A percentile compares a stretch with the other conserved stretches of the same genome.
Evolutionary conservation across 129 eudicot genomes (phyloP).

Genomic region (Lactuca sativa): DNA sequence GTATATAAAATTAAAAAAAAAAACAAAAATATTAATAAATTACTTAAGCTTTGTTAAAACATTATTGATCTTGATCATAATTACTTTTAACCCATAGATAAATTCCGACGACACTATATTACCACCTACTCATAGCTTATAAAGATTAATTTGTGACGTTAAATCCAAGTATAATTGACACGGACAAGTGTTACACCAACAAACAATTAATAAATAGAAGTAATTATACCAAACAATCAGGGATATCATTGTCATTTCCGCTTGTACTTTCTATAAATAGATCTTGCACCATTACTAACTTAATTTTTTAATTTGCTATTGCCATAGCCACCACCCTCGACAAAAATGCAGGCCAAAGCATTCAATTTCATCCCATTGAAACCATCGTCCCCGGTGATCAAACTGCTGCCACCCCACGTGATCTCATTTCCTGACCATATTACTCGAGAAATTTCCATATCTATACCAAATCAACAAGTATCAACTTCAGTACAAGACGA

Average conservation of each 20-base stretch:
- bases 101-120: too few species aligned
- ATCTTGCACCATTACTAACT: slow-evolving; percentile 24
- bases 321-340: slow-evolving; percentile 4
- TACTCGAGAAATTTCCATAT: slow-evolving; percentile 38
- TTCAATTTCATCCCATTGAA: slow-evolving; percentile 42
- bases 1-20: too few species aligned
- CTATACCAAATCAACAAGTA: slow-evolving; percentile 35
- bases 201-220: too few species aligned
- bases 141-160: not conserved
- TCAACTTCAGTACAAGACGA: slow-evolving; percentile 44
- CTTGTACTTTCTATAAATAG: slow-evolving; percentile 18
- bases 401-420: slow-evolving; percentile 32
- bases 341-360: slow-evolving; percentile 67
- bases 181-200: too few species aligned
- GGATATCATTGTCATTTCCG: slow-evolving; percentile 17
- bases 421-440: slow-evolving; percentile 31
- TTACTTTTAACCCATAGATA: too few species aligned
- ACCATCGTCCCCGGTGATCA: slow-evolving; percentile 35
- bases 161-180: too few species aligned
- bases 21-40: too few species aligned
- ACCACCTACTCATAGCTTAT: too few species aligned
- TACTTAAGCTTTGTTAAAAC: too few species aligned
- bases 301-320: slow-evolving; percentile 15
- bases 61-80: too few species aligned
- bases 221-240: not conserved